A percentile compares a stretch with the other conserved stretches of the same genome.
Evolutionary conservation across 2,329 filamentous ascomycete genomes (phyloP).

Genomic region (Davidsoniella neocaledoniae): DNA sequence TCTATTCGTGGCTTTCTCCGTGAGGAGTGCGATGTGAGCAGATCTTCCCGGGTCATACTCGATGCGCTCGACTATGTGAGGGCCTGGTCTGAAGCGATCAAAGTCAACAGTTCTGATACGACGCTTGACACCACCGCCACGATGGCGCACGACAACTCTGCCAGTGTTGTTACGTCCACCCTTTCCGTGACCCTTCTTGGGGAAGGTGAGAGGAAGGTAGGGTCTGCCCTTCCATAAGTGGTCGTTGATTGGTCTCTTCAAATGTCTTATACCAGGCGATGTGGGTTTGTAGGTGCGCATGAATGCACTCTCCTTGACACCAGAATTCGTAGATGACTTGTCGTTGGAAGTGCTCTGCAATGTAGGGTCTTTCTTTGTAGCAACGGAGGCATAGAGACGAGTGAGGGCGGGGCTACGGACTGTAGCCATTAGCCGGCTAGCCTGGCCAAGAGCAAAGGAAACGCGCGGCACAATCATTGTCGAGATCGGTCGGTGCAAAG

Average conservation of each 20-base stretch:
- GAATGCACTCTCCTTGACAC: conserved; percentile 15
- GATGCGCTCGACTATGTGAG: conserved; percentile 80
- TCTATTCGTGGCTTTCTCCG: conserved; percentile 51
- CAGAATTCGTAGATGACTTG: not conserved
- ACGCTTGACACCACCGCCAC: conserved; percentile 80
- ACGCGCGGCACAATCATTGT: conserved; percentile 11
- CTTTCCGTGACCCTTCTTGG: conserved; percentile 83
- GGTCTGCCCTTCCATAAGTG: conserved; percentile 92
- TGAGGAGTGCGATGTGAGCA: conserved; percentile 81
- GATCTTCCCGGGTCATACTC: conserved; percentile 91
- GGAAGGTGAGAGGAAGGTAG: conserved; percentile 64
- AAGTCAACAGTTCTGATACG: conserved; percentile 90
- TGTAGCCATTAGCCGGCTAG: conserved; percentile 7
- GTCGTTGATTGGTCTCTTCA: conserved; percentile 84
- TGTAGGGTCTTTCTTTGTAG: not conserved
- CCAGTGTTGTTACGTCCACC: conserved; percentile 85
- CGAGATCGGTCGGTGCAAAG: not conserved
- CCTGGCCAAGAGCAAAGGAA: conserved; percentile 10
- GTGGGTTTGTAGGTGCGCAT: conserved; percentile 84
- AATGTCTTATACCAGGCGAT: conserved; percentile 81
- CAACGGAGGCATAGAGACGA: conserved; percentile 5
- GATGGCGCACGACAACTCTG: conserved; percentile 73
- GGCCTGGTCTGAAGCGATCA: conserved; percentile 56
- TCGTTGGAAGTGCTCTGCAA: not conserved
- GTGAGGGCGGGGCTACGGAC: conserved; percentile 8